Conservation (phyloP, 441 rosid species). For the Daphne laureola region DNA sequence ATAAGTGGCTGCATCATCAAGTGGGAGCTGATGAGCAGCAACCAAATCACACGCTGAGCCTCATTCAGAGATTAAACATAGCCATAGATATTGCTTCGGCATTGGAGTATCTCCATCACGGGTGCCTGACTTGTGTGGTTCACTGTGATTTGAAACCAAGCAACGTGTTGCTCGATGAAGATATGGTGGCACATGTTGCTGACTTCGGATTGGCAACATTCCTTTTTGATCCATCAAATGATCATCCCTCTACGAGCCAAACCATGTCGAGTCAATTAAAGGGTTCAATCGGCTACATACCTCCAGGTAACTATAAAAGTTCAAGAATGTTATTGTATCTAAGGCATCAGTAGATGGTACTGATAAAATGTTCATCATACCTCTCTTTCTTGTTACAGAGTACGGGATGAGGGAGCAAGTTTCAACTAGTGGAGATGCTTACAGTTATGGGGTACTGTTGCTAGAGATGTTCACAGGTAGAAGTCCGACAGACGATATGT, state of each 20-base stretch:
- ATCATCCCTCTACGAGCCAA: conserved; percentile 11
- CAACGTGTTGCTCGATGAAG: conserved; percentile 25
- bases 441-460: conserved; percentile 23
- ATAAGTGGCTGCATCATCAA: conserved; percentile 1
- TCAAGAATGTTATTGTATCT: too few relatives aligned
- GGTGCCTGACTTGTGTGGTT: conserved; percentile 26
- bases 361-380: not conserved
- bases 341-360: too few relatives aligned
- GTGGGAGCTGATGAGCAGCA: not conserved
- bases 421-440: conserved; percentile 23
- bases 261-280: conserved; percentile 20
- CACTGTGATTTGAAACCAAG: conserved; percentile 35
- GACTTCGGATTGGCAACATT: conserved; percentile 15
- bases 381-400: conserved; percentile 7
- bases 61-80: conserved; percentile 8
- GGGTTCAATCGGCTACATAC: conserved; percentile 37
- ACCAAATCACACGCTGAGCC: conserved; percentile 7
- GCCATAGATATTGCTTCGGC: conserved; percentile 21
- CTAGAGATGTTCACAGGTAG: conserved; percentile 32
- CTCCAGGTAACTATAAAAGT: conserved; percentile 28
- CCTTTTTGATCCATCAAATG: conserved; percentile 15
- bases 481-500: conserved; percentile 26
- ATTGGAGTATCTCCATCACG: conserved; percentile 39
- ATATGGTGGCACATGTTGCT: conserved; percentile 18
- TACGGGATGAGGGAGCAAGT: conserved; percentile 19